Evolutionary conservation across 805 yeast species (phyloP).

Genomic region (Starmerella gropengiesseri): DNA sequence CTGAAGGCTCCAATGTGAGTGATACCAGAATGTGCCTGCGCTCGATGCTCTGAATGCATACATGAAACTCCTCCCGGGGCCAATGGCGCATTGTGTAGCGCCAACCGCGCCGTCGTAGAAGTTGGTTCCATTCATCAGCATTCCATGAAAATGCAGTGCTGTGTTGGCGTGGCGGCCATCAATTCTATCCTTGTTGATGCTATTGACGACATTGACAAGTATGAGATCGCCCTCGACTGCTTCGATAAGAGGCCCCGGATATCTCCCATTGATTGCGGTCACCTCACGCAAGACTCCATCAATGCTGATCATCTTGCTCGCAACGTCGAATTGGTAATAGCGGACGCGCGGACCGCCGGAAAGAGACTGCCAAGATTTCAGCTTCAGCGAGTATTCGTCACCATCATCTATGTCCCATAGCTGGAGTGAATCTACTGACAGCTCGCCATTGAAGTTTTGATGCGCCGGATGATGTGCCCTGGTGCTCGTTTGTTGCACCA

Average conservation of each 20-base stretch:
- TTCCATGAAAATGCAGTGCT: constrained; percentile 46
- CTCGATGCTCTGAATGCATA: constrained; percentile 36
- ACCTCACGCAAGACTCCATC: constrained; percentile 32
- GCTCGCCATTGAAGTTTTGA: too few relatives aligned
- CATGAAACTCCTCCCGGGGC: constrained; percentile 34
- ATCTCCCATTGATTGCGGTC: constrained; percentile 35
- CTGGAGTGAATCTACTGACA: constrained; percentile 1
- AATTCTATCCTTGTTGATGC: background rate
- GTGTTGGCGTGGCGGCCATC: constrained; percentile 29
- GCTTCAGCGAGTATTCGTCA: constrained; percentile 22
- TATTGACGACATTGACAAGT: constrained; percentile 34
- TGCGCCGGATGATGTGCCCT: too few relatives aligned
- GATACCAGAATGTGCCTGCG: constrained; percentile 48
- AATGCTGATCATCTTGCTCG: constrained; percentile 17
- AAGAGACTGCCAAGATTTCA: background rate
- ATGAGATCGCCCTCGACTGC: constrained; percentile 33
- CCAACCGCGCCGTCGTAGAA: constrained; percentile 44
- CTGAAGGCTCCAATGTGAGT: constrained; percentile 40
- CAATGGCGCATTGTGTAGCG: constrained; percentile 42
- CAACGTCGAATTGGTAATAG: constrained; percentile 7
- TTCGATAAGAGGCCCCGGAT: constrained; percentile 42
- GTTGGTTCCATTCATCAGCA: constrained; percentile 37
- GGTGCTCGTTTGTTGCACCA: too few relatives aligned
- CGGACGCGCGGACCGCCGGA: constrained; percentile 14
- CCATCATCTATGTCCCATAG: constrained; percentile 28